Base-by-base conservation (phyloP, 2,329 filamentous ascomycete species). In the Fusarium armeniacum region DNA sequence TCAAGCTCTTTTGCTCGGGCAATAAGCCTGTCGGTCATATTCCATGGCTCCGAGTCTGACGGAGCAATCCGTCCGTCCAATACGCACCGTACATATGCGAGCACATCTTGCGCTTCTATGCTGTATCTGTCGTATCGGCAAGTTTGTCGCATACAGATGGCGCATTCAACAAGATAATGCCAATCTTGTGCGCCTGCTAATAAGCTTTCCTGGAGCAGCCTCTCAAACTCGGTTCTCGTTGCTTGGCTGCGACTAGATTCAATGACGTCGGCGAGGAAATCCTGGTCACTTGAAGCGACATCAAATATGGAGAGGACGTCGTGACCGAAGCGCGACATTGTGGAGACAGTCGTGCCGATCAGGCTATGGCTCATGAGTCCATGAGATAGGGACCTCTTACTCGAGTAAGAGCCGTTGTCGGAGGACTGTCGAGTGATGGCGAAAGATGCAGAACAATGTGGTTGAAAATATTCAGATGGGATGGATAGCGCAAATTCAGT, bases 11-110 rank as follows among this genome's bases (percentile, higher is more conserved):
- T 76, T 13, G 76, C 78, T 40, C 69, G 65, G 26, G 71, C 64
- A 52, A 81, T 80, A 22, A 80, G 67, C 28, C 76, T 73, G 57
- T 82, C 80, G 6, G 80, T 82, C 47, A 76, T 67, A 30, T 64
- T 72, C 80, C 80, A 82, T 6, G 76, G 71, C 20, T 66, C 54
- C 9, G 58, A 32, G 40, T 55, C 12, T 36, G 59, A 35, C 26
- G 65, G 40, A 49, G 52, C 20, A 15, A 56, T 44, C 22, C 59
- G 30, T 18, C 65, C 65, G 7, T 69, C 53, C 26, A 75, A 52
- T 28, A 76, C 73, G 13, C 67, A 56, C 66, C 73, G 76, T 32
- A 81, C 58, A 58, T 77, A 79, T 20, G 75, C 69, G 26, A 80
- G 73, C 7, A 80, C 40, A 62, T 81, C 80, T 56, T 73, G 71